phyloP scores from a whole-genome alignment of 2,329 filamentous ascomycete genomes.

The Thelonectria blattea region DNA sequence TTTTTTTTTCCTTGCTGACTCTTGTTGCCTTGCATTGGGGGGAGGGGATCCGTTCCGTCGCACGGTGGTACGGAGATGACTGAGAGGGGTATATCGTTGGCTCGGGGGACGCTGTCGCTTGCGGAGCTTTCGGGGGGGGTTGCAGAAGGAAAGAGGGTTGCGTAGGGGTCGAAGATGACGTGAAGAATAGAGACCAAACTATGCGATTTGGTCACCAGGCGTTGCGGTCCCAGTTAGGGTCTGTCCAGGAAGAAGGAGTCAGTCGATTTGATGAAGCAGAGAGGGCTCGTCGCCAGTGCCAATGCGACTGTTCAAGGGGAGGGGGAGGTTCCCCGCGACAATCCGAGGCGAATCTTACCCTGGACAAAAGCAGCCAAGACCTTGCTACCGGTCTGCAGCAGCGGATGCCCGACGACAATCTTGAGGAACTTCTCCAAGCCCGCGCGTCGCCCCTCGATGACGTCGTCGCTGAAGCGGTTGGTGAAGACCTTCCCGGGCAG shows the following conservation, averaged over 20 bases:
- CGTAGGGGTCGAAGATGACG: slow-evolving; percentile 27
- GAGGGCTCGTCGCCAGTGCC: not conserved
- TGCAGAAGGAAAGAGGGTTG: slow-evolving; percentile 22
- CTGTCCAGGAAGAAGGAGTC: slow-evolving; percentile 46
- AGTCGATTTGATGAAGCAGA: not conserved
- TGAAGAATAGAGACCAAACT: slow-evolving; percentile 30
- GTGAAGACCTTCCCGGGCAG: slow-evolving; percentile 97
- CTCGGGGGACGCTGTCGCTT: slow-evolving; percentile 33
- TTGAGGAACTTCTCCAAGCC: slow-evolving; percentile 94
- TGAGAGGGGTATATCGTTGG: slow-evolving; percentile 31
- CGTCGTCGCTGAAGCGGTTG: slow-evolving; percentile 96
- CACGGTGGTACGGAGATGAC: slow-evolving; percentile 18
- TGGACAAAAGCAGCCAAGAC: slow-evolving; percentile 96
- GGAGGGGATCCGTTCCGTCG: not conserved
- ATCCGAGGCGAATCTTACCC: slow-evolving; percentile 58
- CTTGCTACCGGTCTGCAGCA: slow-evolving; percentile 97
- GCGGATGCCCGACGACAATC: slow-evolving; percentile 95
- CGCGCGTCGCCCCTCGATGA: slow-evolving; percentile 92
- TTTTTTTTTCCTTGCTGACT: not conserved
- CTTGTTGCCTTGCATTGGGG: not conserved
- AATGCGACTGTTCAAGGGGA: not conserved
- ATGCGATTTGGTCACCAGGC: slow-evolving; percentile 68
- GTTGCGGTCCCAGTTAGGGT: slow-evolving; percentile 90
- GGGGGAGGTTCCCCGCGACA: slow-evolving; percentile 5
- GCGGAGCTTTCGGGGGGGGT: slow-evolving; percentile 36